Evolutionary conservation across 805 yeast species (phyloP), one percentile per base, ranked within the genome.

Genomic region (Candida khao-thaluensis): DNA sequence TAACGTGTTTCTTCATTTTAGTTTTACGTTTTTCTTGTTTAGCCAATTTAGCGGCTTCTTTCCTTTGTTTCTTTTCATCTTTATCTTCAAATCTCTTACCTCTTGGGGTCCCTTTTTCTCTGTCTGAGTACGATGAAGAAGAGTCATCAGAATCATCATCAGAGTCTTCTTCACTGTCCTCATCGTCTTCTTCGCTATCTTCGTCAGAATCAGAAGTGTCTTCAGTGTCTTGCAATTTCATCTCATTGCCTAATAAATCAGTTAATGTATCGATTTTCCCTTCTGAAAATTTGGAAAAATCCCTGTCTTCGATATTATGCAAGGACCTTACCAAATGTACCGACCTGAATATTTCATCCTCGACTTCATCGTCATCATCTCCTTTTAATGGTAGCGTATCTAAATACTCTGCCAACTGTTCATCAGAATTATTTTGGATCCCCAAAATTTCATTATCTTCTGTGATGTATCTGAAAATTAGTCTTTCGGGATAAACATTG

Each of bases 301-400:
- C 99, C 44, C 96, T 73, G 54, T 93, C 99, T 56, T 93, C 86
- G 58, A 90, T 56, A 66, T 91, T 79, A 64, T 88, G 80, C 66
- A 93, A 63, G 41, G 93, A 81, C 53, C 90, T 72, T 22, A 85
- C 87, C 51, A 85, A 64, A 60, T 85, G 88, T 37, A 84, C 53
- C 4, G 90, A 79, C 57, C 99, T 71, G 62, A 93, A 93, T 5
- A 93, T 80, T 39, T 86, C 95, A 59, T 93, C 99, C 40, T 74
- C 76, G 3, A 66, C 50, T 42, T 70, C 72, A 45, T 85, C 87
- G 17, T 78, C 80, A 30, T 74, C 76, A 5, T 69, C 76, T 12
- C 72, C 63, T 52, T 84, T 84, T 34, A 81, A 59, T 0, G 88
- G 86, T 40, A 85, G 50, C 7, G 65, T 57, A 20, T 67, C 73